Conservation (phyloP, 2,329 filamentous ascomycete species). For the Blastomyces parvus region DNA sequence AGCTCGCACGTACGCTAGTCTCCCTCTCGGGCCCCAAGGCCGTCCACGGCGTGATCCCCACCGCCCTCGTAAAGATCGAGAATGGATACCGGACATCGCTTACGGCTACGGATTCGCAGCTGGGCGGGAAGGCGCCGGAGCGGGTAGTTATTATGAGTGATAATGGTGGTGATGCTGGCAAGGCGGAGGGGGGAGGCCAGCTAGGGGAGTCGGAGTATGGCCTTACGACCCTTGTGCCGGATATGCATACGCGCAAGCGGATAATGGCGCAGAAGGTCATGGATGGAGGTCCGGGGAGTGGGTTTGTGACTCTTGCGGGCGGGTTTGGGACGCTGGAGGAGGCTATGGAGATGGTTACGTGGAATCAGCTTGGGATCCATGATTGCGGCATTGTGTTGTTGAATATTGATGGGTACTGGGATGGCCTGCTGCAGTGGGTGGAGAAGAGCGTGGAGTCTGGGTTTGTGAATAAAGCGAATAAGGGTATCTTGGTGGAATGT, state of each 20-base stretch:
- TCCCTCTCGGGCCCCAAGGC: conserved; percentile 66
- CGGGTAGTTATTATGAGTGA: conserved; percentile 50
- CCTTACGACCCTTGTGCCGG: conserved; percentile 73
- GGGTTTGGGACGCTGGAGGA: conserved; percentile 96
- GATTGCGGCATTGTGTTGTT: conserved; percentile 65
- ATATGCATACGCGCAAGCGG: conserved; percentile 95
- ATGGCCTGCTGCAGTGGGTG: conserved; percentile 76
- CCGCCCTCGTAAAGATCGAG: conserved; percentile 71
- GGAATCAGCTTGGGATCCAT: conserved; percentile 96
- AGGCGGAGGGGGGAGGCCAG: conserved; percentile 16
- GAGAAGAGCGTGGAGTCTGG: conserved; percentile 62
- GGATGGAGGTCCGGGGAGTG: conserved; percentile 67
- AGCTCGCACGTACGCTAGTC: conserved; percentile 78
- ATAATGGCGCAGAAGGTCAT: conserved; percentile 88
- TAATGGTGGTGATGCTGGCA: conserved; percentile 16
- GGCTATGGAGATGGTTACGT: conserved; percentile 83
- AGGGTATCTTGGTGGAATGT: conserved; percentile 69
- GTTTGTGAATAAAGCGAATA: conserved; percentile 64
- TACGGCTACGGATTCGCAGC: conserved; percentile 1
- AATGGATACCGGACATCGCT: conserved; percentile 21
- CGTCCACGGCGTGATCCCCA: conserved; percentile 91
- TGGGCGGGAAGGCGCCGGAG: conserved; percentile 35
- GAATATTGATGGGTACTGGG: conserved; percentile 88
- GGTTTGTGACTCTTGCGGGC: conserved; percentile 80
- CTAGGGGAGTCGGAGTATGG: conserved; percentile 52